Percentiles rank a stretch among this genome's conserved stretches.
These are phyloP conservation scores for Nothophaeocryptopus gaeumannii DNA, from an alignment of 2,329 filamentous ascomycete species.

Conservation along the genomic window DNA sequence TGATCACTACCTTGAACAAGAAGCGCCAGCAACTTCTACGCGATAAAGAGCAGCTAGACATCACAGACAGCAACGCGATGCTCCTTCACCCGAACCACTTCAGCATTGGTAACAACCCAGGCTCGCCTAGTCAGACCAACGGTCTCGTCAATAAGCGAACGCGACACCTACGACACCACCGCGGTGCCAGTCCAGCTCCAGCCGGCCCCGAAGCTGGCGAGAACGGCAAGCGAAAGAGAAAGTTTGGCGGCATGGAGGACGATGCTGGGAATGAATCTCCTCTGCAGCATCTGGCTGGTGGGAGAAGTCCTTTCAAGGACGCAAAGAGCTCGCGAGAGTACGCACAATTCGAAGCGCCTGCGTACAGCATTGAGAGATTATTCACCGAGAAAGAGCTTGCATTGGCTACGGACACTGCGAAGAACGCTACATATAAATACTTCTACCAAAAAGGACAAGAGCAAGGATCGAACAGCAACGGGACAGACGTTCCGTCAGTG, in stretches of 20 bases:
- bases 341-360: conserved; percentile 56
- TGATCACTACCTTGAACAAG: conserved; percentile 57
- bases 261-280: conserved; percentile 60
- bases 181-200: conserved; percentile 34
- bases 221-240: conserved; percentile 57
- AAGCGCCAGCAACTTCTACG: conserved; percentile 58
- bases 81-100: conserved; percentile 65
- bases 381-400: conserved; percentile 67
- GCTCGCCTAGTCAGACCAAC: conserved; percentile 57
- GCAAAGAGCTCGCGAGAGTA: conserved; percentile 52
- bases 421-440: conserved; percentile 56
- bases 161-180: conserved; percentile 57
- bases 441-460: conserved; percentile 50
- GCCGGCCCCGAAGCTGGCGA: conserved; percentile 38
- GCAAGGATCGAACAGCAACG: conserved; percentile 25
- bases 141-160: conserved; percentile 57
- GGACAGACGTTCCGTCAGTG: conserved; percentile 29
- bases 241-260: conserved; percentile 52
- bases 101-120: conserved; percentile 60
- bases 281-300: conserved; percentile 48
- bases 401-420: conserved; percentile 60
- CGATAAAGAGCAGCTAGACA: conserved; percentile 66
- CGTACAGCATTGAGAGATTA: conserved; percentile 61
- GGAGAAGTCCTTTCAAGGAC: conserved; percentile 51
- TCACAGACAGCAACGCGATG: conserved; percentile 64